Base-by-base conservation (phyloP, 2,329 filamentous ascomycete species). In the Tolypocladium tundrense region DNA sequence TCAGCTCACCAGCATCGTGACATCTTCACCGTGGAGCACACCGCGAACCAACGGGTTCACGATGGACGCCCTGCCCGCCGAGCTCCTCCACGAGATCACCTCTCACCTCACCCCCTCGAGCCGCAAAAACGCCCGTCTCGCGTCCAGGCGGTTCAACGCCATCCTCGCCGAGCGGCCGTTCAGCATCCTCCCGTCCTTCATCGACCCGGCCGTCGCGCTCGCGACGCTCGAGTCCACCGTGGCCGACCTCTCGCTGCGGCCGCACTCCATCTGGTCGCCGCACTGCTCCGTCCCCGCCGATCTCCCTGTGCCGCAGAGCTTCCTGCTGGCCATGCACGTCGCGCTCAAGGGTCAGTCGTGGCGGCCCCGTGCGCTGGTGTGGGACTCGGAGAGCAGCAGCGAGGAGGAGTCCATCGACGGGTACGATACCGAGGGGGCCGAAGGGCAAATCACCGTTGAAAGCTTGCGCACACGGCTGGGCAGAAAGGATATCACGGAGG, bases 221-320 rank as follows among this genome's bases (percentile, higher is more conserved):
- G 52, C 57, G 31, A 68, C 65, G 31, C 60, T 71, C 40, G 54
- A 64, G 14, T 10, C 48, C 14, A 60, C 64, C 14, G 63, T 67
- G 6, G 56, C 60, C 27, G 63, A 68, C 53, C 64, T 68, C 24
- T 48, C 60, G 33, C 51, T 48, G 6, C 64, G 70, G 10, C 62
- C 61, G 10, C 61, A 60, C 1, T 65, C 67, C 13, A 66, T 73
- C 57, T 73, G 70, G 70, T 73, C 70, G 21, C 70, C 70, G n/a
- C 59, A 63, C n/a, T 72, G 70, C 62, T 61, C 62, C 43, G 69
- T 72, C 16, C 70, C 70, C 4, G 56, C 55, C 16, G 59, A 61
- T 16, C 59, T 73, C 9, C 69, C 65, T 40, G 56, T 73, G 14
- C 61, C 66, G 11, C 63, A 66, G 43, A 68, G 68, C 51, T 73